These are phyloP conservation scores for Grifola frondosa DNA, from an alignment of 1,284 basidiomycete species.

Conservation along the genomic window DNA sequence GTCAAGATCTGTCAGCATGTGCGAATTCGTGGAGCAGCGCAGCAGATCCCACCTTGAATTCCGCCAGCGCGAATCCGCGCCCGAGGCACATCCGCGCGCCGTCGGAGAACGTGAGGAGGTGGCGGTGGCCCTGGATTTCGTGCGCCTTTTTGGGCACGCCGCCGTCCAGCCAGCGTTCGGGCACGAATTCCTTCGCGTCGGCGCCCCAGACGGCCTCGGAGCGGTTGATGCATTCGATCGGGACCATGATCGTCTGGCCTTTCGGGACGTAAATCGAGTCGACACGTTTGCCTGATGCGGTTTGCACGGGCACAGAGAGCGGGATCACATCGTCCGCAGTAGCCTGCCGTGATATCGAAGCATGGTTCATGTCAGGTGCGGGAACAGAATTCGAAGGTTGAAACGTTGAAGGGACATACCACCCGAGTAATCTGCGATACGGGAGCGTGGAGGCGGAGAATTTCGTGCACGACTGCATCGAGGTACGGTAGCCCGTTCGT, in stretches of 20 bases:
- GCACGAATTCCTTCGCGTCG: slow-evolving; percentile 27
- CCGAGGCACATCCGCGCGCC: slow-evolving; percentile 44
- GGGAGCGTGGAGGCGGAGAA: slow-evolving; percentile 25
- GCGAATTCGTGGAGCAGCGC: no score
- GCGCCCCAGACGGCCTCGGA: slow-evolving; percentile 48
- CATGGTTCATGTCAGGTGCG: no score
- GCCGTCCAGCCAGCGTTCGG: slow-evolving; percentile 27
- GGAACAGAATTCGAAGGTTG: background rate
- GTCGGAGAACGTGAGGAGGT: slow-evolving; percentile 41
- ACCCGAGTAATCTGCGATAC: slow-evolving; percentile 20
- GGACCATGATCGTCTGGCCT: slow-evolving; percentile 42
- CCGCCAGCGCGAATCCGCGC: slow-evolving; percentile 39
- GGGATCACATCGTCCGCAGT: slow-evolving; percentile 55
- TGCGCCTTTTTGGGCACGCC: slow-evolving; percentile 28
- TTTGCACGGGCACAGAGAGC: slow-evolving; percentile 41
- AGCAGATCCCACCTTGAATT: slow-evolving; percentile 45
- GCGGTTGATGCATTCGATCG: slow-evolving; percentile 45
- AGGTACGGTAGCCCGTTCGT: slow-evolving; percentile 34
- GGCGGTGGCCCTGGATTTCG: slow-evolving; percentile 40
- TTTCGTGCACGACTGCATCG: slow-evolving; percentile 35
- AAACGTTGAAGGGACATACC: slow-evolving; percentile 8
- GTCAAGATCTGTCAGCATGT: no score
- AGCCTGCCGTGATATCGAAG: slow-evolving; percentile 9
- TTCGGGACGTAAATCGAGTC: slow-evolving; percentile 43
- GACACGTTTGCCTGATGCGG: slow-evolving; percentile 36